phyloP scores from a whole-genome alignment of 1,139 yeast genomes.

The Saccharomyces hybrid region DNA sequence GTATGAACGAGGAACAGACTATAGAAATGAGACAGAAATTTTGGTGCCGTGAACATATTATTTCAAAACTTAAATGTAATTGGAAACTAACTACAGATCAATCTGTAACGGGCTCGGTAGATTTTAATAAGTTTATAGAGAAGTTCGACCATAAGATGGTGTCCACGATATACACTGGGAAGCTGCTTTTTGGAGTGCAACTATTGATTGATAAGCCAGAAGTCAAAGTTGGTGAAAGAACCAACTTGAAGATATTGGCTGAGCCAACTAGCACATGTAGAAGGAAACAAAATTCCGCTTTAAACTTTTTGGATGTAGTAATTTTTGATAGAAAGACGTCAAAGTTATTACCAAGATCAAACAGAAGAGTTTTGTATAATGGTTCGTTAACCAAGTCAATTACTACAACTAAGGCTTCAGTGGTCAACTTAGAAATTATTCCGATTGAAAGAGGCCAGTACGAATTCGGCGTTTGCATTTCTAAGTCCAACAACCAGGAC shows the following conservation, averaged over 20 bases:
- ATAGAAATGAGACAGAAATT: slow-evolving; percentile 52
- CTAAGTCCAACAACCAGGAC: slow-evolving; percentile 9
- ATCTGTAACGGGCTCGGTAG: slow-evolving; percentile 17
- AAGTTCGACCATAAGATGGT: slow-evolving; percentile 22
- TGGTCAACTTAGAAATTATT: slow-evolving; percentile 15
- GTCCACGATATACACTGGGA: slow-evolving; percentile 19
- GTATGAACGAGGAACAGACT: slow-evolving; percentile 46
- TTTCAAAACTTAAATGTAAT: slow-evolving; percentile 50
- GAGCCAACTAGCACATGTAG: not conserved
- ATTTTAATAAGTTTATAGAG: slow-evolving; percentile 24
- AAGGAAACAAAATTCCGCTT: not conserved
- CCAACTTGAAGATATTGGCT: slow-evolving; percentile 5
- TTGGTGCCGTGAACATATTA: slow-evolving; percentile 69
- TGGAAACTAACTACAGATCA: slow-evolving; percentile 41
- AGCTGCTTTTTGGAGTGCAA: slow-evolving; percentile 14
- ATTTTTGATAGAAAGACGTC: slow-evolving; percentile 24
- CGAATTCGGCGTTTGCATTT: slow-evolving; percentile 18
- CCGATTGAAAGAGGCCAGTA: slow-evolving; percentile 27
- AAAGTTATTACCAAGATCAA: slow-evolving; percentile 20
- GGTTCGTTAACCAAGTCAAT: slow-evolving; percentile 19
- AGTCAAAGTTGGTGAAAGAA: slow-evolving; percentile 13
- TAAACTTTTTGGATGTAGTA: slow-evolving; percentile 12
- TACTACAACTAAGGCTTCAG: slow-evolving; percentile 7
- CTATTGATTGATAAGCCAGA: slow-evolving; percentile 9
- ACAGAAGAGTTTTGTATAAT: slow-evolving; percentile 22